phyloP scores from a whole-genome alignment of 345 rosid species.

The Barbarea vulgaris region DNA sequence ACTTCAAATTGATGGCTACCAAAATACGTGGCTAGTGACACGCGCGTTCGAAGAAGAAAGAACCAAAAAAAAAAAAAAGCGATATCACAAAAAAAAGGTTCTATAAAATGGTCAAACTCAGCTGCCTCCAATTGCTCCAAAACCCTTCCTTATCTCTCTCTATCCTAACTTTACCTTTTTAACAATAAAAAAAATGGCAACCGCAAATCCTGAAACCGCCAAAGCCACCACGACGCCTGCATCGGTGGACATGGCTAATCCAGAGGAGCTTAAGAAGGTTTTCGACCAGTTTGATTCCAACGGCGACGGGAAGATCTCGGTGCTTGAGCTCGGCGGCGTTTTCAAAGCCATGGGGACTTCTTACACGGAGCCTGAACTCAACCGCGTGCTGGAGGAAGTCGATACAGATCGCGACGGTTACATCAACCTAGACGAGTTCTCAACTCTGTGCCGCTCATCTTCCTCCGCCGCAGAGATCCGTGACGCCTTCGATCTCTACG shows the following conservation, averaged over 20 bases:
- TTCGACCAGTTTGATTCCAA: constrained; percentile 83
- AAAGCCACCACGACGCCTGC: constrained; percentile 2
- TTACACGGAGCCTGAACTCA: constrained; percentile 51
- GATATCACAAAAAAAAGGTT: background rate
- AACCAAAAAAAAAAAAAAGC: background rate
- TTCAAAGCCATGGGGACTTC: constrained; percentile 64
- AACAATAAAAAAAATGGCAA: constrained; percentile 30
- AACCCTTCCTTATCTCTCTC: background rate
- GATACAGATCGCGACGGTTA: constrained; percentile 79
- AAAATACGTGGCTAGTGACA: background rate
- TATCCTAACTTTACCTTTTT: background rate
- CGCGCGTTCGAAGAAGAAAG: background rate
- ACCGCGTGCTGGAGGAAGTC: constrained; percentile 67
- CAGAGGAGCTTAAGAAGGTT: constrained; percentile 58
- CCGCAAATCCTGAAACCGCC: constrained; percentile 24
- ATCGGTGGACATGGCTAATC: constrained; percentile 24
- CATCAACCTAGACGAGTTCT: constrained; percentile 68
- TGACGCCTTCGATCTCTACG: constrained; percentile 93
- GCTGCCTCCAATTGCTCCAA: background rate
- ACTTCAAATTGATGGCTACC: background rate
- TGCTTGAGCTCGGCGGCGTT: constrained; percentile 61
- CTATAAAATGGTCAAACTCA: constrained; percentile 27
- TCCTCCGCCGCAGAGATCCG: constrained; percentile 62
- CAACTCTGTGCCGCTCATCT: constrained; percentile 57
- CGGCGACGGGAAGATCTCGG: constrained; percentile 90